These are phyloP conservation scores for Trichoderma asperelloides DNA, from an alignment of 495 filamentous ascomycete species.

Conservation along the genomic window DNA sequence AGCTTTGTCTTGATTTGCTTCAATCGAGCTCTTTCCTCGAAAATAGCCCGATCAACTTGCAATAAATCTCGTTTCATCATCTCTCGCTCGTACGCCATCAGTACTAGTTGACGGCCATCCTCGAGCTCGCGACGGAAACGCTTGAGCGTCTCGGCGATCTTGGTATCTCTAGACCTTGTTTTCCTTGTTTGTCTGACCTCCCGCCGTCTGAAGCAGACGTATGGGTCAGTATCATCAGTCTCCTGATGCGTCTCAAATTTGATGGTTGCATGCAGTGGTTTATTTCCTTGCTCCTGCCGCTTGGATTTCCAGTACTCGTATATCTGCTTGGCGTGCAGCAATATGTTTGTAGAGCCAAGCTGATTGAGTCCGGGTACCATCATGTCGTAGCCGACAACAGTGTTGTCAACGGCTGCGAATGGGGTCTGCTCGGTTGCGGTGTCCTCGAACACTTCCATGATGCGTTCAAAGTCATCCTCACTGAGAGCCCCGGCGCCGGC, in stretches of 20 bases:
- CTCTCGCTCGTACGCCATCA: constrained; percentile 70
- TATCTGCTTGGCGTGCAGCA: constrained; percentile 70
- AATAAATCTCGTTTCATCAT: constrained; percentile 67
- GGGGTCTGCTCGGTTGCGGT: constrained; percentile 73
- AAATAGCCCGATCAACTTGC: constrained; percentile 61
- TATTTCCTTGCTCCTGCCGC: constrained; percentile 56
- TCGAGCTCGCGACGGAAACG: constrained; percentile 86
- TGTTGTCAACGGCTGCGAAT: constrained; percentile 79
- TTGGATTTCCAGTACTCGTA: constrained; percentile 85
- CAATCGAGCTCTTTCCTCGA: constrained; percentile 67
- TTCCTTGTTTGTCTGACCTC: constrained; percentile 92
- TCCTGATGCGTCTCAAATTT: constrained; percentile 92
- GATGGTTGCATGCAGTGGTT: constrained; percentile 59
- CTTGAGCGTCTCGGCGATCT: constrained; percentile 89
- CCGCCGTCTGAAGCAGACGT: constrained; percentile 94
- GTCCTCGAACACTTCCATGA: constrained; percentile 93
- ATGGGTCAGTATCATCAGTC: constrained; percentile 91
- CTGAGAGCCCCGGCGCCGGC: constrained; percentile 53
- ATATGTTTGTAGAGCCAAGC: constrained; percentile 46
- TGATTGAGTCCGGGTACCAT: constrained; percentile 73
- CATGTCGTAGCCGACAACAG: constrained; percentile 68
- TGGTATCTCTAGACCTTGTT: constrained; percentile 85
- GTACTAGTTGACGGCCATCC: constrained; percentile 72
- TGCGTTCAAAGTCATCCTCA: constrained; percentile 83
- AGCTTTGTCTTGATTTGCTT: constrained; percentile 83